Evolutionary conservation across 495 filamentous ascomycete genomes (phyloP).

Genomic region (Darksidea phi): DNA sequence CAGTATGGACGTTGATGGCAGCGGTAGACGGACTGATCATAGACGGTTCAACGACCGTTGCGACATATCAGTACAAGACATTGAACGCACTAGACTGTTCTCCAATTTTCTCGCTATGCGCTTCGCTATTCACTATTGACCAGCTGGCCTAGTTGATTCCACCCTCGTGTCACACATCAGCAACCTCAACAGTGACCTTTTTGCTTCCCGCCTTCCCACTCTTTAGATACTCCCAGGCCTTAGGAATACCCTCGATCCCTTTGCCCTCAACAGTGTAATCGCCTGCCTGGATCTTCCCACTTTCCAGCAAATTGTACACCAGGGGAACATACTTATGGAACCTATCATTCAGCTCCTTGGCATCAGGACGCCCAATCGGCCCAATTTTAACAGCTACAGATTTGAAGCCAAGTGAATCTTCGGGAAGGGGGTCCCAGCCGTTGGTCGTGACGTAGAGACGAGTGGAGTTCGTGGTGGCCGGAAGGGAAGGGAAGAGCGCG

Average conservation of each 20-base stretch:
- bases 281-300: slow-evolving; percentile 11
- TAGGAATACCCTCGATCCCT: slow-evolving; percentile 17
- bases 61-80: too few relatives aligned
- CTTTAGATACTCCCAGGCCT: slow-evolving; percentile 17
- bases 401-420: slow-evolving; percentile 8
- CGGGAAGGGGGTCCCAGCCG: slow-evolving; percentile 43
- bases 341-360: slow-evolving; percentile 10
- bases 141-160: too few relatives aligned
- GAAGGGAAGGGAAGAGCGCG: slow-evolving; percentile 31
- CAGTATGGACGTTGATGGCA: too few relatives aligned
- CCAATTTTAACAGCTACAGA: slow-evolving; percentile 2
- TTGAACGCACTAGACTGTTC: too few relatives aligned
- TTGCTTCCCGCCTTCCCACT: slow-evolving; percentile 16
- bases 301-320: slow-evolving; percentile 19
- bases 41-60: too few relatives aligned
- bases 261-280: slow-evolving; percentile 9
- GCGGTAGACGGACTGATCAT: too few relatives aligned
- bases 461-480: not conserved
- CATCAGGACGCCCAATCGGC: slow-evolving; percentile 24
- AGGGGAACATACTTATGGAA: slow-evolving; percentile 17
- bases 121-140: too few relatives aligned
- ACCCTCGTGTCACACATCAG: not conserved
- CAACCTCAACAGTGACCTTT: slow-evolving; percentile 24
- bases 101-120: too few relatives aligned
- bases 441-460: slow-evolving; percentile 49